Evolutionary conservation across 257 asterid genomes (phyloP), one percentile per base, ranked within the genome.

Genomic region (Cruciata laevipes): DNA sequence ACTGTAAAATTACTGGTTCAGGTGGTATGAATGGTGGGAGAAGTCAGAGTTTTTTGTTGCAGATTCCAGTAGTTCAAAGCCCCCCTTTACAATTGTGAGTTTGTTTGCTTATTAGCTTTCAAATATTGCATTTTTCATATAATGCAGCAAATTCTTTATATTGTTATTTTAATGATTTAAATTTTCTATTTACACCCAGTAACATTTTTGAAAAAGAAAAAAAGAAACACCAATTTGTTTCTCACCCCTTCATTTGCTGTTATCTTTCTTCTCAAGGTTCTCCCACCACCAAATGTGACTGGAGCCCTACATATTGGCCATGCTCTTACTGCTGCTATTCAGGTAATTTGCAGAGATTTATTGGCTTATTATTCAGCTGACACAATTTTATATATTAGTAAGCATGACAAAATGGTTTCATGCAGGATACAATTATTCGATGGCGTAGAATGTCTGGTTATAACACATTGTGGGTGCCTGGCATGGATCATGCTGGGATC

Each of bases 11-110:
- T 57, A 62, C 69, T 71, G 58, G 25, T 75, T 23, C 70, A 93
- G 99, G 83, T 93, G 99, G 99, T 93, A 93, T 78, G 86, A 81
- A 8, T 93, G 97, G 99, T 93, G 97, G 98, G 96, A 93, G 64
- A 85, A 84, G 61, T 90, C 97, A 53, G 83, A 82, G 7, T 93
- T 93, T 81, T 90, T 90, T 20, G 87, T 75, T 76, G 99, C 96
- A 60, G 99, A 93, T 65, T 53, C 90, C 5, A 83, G 75, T 66
- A 93, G 97, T 88, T 76, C 91, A 61, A 93, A 93, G 67, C 93
- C 93, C 11, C 78, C 99, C 24, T 93, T 86, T 78, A 83, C 78
- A 40, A 93, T 93, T 58, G 99, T 90, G 85, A 93, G 97, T 82
- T 83, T 74, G 75, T 73, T 6, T 67, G 8, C 20, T 38, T 7